Conservation (phyloP, 2,329 filamentous ascomycete genomes). For the Epichloe festucae region DNA sequence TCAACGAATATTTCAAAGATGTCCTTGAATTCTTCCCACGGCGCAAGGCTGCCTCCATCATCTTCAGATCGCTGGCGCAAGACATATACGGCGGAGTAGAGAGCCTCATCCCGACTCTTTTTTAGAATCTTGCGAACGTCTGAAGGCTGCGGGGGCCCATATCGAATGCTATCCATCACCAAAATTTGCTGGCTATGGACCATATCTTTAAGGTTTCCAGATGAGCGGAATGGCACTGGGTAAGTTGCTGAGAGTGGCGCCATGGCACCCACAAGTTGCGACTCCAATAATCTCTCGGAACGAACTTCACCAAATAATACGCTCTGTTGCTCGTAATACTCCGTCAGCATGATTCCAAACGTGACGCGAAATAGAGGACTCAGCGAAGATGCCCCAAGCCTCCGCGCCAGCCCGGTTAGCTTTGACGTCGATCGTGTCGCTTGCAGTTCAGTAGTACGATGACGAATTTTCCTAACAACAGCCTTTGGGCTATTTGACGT, state of each 20-base stretch:
- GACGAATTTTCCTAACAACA: neutral
- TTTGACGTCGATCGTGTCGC: neutral
- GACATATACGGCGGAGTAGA: slow-evolving; percentile 14
- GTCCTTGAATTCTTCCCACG: neutral
- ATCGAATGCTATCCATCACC: neutral
- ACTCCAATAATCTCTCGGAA: neutral
- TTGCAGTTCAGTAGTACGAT: neutral
- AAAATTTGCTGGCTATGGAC: neutral
- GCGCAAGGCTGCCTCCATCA: neutral
- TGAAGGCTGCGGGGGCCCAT: slow-evolving; percentile 8
- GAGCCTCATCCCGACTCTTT: slow-evolving; percentile 8
- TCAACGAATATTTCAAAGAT: slow-evolving; percentile 22
- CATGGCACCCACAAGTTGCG: neutral
- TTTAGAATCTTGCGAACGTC: slow-evolving; percentile 13
- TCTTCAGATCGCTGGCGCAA: slow-evolving; percentile 9
- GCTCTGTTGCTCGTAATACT: neutral
- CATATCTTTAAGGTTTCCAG: neutral
- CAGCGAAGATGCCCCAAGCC: neutral
- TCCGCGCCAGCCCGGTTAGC: neutral
- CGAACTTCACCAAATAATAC: neutral
- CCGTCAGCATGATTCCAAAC: neutral
- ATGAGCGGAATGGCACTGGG: neutral
- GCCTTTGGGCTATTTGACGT: neutral
- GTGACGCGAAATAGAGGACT: neutral
- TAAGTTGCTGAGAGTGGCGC: neutral